These are phyloP conservation scores for Phyllosticta citribraziliensis DNA, from an alignment of 2,329 filamentous ascomycete species.

Conservation along the genomic window DNA sequence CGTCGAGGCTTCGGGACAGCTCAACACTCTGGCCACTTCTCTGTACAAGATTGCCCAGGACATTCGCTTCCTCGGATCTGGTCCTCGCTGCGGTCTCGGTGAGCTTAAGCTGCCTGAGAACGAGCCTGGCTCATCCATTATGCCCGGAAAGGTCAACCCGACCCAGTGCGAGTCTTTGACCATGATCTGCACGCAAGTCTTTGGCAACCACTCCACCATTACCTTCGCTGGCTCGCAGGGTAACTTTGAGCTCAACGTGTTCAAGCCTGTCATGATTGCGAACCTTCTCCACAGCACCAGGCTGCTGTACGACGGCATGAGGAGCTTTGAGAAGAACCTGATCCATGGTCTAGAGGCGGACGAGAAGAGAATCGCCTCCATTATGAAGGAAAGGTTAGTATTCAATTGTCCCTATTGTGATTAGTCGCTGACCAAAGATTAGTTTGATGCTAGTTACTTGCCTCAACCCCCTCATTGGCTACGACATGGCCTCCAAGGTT, in stretches of 20 bases:
- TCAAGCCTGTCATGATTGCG: conserved; percentile 93
- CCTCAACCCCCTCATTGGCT: conserved; percentile 93
- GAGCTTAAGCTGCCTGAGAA: conserved; percentile 94
- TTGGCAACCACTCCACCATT: conserved; percentile 90
- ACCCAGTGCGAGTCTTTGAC: conserved; percentile 97
- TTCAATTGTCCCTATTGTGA: neutral
- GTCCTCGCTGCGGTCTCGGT: conserved; percentile 88
- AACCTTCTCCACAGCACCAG: conserved; percentile 90
- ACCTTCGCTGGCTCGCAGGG: conserved; percentile 95
- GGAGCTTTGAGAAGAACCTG: conserved; percentile 88
- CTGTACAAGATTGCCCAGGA: conserved; percentile 98
- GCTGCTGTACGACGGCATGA: conserved; percentile 85
- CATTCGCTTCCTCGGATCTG: conserved; percentile 91
- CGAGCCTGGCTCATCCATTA: conserved; percentile 94
- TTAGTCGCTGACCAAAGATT: conserved; percentile 13
- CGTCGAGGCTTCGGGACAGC: conserved; percentile 82
- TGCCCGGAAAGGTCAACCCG: conserved; percentile 99
- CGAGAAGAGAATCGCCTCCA: conserved; percentile 78
- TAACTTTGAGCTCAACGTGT: conserved; percentile 98
- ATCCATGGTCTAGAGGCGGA: conserved; percentile 83
- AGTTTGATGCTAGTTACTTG: conserved; percentile 98
- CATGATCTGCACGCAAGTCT: conserved; percentile 96
- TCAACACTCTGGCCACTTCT: conserved; percentile 86
- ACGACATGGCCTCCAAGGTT: conserved; percentile 94
- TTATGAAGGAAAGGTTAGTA: conserved; percentile 87